Evolutionary conservation across 805 yeast genomes (phyloP).

Genomic region (Wickerhamiella azymoides): DNA sequence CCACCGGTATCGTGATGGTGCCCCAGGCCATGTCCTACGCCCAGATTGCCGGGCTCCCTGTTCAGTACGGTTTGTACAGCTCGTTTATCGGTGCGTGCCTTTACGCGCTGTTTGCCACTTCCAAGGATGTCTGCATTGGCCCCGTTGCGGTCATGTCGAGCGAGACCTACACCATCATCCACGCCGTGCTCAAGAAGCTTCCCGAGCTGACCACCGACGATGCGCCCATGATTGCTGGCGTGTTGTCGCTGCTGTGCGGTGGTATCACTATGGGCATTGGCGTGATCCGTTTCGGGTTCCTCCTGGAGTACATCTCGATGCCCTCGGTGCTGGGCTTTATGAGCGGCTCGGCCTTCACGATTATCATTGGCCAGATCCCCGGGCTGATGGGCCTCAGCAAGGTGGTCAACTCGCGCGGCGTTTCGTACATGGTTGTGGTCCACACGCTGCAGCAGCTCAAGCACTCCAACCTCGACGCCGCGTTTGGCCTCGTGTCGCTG

Average conservation of each 20-base stretch:
- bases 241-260: slow-evolving; percentile 71
- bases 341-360: slow-evolving; percentile 84
- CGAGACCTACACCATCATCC: slow-evolving; percentile 67
- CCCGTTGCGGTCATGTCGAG: slow-evolving; percentile 94
- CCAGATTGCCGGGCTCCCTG: slow-evolving; percentile 60
- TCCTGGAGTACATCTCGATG: slow-evolving; percentile 74
- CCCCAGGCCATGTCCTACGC: slow-evolving; percentile 97
- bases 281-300: slow-evolving; percentile 67
- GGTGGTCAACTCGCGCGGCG: slow-evolving; percentile 53
- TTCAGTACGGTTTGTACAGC: slow-evolving; percentile 82
- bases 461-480: slow-evolving; percentile 63
- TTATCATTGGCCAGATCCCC: slow-evolving; percentile 76
- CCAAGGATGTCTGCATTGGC: slow-evolving; percentile 90
- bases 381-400: slow-evolving; percentile 60
- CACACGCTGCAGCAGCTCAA: slow-evolving; percentile 59
- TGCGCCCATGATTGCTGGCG: slow-evolving; percentile 68
- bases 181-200: slow-evolving; percentile 41
- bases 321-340: slow-evolving; percentile 92
- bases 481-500: slow-evolving; percentile 70
- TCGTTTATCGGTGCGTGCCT: slow-evolving; percentile 83
- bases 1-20: slow-evolving; percentile 84
- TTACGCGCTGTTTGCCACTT: slow-evolving; percentile 84
- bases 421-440: slow-evolving; percentile 58
- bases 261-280: slow-evolving; percentile 75
- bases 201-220: slow-evolving; percentile 29